phyloP scores from a whole-genome alignment of 1,284 basidiomycete species.

The Limonomyces culmigenus region DNA sequence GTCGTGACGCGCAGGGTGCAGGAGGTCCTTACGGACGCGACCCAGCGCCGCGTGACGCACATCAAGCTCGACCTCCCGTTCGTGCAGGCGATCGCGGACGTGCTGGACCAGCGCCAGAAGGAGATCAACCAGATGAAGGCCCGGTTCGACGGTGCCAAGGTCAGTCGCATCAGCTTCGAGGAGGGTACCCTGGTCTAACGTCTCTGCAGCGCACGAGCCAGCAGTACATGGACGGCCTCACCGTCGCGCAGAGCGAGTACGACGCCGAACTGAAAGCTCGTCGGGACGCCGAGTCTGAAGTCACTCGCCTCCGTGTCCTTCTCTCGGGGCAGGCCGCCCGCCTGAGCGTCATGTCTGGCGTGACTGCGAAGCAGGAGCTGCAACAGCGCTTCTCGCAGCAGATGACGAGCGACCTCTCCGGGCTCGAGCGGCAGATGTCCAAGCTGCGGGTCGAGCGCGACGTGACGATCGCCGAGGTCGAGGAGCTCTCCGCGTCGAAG shows the following conservation, averaged over 20 bases:
- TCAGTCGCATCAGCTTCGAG: constrained; percentile 28
- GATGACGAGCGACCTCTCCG: constrained; percentile 58
- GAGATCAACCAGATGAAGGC: constrained; percentile 54
- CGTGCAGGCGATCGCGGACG: constrained; percentile 53
- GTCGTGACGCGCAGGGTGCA: constrained; percentile 33
- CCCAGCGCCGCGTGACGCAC: constrained; percentile 41
- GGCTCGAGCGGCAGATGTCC: constrained; percentile 75
- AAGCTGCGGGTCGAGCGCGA: constrained; percentile 82
- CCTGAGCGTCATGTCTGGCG: constrained; percentile 68
- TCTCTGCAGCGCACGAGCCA: constrained; percentile 60
- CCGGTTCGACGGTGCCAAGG: constrained; percentile 79
- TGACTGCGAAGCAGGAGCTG: constrained; percentile 60
- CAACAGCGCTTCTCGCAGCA: constrained; percentile 71
- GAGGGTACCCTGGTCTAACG: background rate
- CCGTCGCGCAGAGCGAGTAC: constrained; percentile 86
- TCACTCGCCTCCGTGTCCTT: constrained; percentile 68
- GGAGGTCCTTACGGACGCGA: constrained; percentile 47
- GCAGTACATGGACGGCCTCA: constrained; percentile 83
- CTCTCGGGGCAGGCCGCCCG: constrained; percentile 82
- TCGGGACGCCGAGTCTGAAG: constrained; percentile 83
- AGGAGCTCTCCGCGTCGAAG: constrained; percentile 67
- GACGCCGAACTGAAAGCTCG: constrained; percentile 79
- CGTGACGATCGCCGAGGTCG: constrained; percentile 82
- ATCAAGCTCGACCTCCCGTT: constrained; percentile 63
- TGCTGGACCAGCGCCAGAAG: constrained; percentile 51